Percentiles rank a stretch among this genome's conserved stretches.
Conservation (phyloP, 164 flowering plant genomes). For the Magnolia kwangsiensis region DNA sequence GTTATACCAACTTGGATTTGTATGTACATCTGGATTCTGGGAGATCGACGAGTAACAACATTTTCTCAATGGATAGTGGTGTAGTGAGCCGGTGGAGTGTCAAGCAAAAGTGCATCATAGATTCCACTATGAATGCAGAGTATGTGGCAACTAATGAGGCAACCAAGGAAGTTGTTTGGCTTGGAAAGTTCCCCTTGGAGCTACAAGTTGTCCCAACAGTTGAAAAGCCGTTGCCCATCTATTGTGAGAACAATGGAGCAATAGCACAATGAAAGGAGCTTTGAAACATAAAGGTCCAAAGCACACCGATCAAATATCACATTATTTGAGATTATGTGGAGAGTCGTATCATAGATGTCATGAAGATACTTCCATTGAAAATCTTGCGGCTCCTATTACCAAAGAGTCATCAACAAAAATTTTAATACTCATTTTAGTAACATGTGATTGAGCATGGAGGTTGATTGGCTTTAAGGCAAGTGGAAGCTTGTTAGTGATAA, state of each 20-base stretch:
- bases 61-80: background rate
- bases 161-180: background rate
- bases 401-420: background rate
- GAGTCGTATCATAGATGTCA: background rate
- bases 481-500: too few species aligned
- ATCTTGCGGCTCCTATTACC: background rate
- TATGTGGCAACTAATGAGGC: background rate
- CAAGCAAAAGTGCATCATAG: background rate
- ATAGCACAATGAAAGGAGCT: background rate
- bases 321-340: background rate
- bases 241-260: background rate
- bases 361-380: background rate
- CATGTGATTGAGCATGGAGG: too few species aligned
- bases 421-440: too few species aligned
- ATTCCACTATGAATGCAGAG: background rate
- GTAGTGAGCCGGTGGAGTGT: background rate
- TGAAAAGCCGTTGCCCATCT: background rate
- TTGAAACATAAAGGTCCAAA: background rate
- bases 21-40: background rate
- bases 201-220: background rate
- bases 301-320: background rate
- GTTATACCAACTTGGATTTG: background rate
- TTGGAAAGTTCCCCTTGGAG: background rate
- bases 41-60: background rate
- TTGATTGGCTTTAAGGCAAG: too few species aligned